Conservation (phyloP, 345 rosid species). For the Rhodamnia argentea region DNA sequence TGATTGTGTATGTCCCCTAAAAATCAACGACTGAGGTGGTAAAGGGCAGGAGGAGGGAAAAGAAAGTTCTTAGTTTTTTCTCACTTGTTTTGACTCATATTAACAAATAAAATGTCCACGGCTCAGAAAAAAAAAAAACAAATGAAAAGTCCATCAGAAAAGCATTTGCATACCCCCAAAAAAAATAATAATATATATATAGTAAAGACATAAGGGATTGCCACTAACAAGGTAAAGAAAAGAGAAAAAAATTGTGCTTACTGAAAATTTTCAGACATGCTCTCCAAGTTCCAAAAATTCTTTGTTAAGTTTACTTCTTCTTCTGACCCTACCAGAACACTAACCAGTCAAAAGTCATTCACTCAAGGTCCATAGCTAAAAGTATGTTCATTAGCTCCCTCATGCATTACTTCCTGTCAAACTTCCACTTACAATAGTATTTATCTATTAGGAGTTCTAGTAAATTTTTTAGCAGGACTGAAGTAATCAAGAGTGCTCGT, state of each 20-base stretch:
- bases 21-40: neutral
- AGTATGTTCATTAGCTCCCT: neutral
- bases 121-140: neutral
- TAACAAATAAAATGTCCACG: neutral
- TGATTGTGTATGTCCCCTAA: neutral
- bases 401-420: neutral
- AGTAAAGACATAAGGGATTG: neutral
- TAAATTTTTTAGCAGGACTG: neutral
- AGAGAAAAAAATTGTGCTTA: neutral
- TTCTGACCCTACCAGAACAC: neutral
- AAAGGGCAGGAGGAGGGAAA: neutral
- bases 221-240: neutral
- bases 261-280: neutral
- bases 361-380: neutral
- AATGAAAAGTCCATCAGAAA: neutral
- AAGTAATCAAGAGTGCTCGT: neutral
- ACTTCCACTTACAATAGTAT: neutral
- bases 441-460: neutral
- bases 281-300: neutral
- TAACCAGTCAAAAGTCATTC: neutral
- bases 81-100: neutral
- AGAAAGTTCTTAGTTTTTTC: neutral
- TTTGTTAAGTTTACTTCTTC: neutral
- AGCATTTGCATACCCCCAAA: neutral
- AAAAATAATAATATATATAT: neutral